These are phyloP conservation scores for Adansonia madagascariensis DNA, from an alignment of 441 rosid genomes.

Conservation along the genomic window DNA sequence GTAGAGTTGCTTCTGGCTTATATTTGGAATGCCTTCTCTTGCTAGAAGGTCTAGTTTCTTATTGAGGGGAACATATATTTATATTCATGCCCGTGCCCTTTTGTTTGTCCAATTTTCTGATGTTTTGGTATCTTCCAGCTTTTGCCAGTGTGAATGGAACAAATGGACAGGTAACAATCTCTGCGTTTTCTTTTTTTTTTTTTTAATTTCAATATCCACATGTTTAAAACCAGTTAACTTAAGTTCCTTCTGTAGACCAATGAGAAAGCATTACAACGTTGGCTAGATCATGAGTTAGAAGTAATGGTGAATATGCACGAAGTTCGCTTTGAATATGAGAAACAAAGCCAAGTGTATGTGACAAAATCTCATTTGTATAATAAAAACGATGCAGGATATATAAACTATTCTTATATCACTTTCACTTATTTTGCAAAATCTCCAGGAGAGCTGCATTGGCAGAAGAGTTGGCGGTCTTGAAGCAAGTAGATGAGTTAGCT, in stretches of 20 bases:
- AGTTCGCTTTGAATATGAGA: constrained; percentile 96
- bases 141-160: constrained; percentile 69
- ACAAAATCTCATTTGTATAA: constrained; percentile 21
- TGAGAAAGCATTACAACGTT: constrained; percentile 88
- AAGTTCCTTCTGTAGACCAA: constrained; percentile 57
- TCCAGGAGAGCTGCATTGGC: constrained; percentile 91
- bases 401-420: neutral
- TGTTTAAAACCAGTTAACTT: constrained; percentile 19
- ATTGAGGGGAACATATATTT: constrained; percentile 10
- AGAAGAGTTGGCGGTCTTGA: constrained; percentile 86
- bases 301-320: constrained; percentile 98
- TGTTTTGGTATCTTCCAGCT: constrained; percentile 52
- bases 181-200: constrained; percentile 19
- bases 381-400: constrained; percentile 9
- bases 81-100: constrained; percentile 2
- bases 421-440: constrained; percentile 28
- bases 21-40: neutral
- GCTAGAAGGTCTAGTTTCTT: neutral
- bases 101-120: constrained; percentile 38
- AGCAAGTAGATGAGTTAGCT: constrained; percentile 90
- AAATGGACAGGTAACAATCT: constrained; percentile 73
- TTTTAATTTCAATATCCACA: neutral
- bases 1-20: neutral
- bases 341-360: constrained; percentile 96
- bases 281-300: constrained; percentile 96